Base-by-base conservation (phyloP, 768 basidiomycete species). In the Russula olivacea region DNA sequence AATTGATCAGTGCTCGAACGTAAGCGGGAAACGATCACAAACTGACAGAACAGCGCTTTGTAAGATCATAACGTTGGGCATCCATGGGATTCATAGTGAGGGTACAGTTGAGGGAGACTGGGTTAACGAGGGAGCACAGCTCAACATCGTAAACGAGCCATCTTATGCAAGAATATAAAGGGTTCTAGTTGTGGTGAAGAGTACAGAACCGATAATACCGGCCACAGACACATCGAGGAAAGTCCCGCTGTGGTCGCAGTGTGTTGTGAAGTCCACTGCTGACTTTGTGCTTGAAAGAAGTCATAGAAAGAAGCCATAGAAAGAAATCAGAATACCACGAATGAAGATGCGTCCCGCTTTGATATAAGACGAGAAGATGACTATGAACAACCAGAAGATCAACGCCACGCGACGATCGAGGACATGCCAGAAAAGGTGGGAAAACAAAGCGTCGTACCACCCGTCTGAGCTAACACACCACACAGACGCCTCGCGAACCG, bases 351-450 rank as follows among this genome's bases (percentile, higher is more conserved):
- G 52, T 54, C 52, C 52, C 28, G 25, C 38, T 32, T 8, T 59
- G 58, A 63, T 63, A 63, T 63, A 63, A 63, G 57, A 52, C 58
- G 52, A 63, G 52, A 54, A 59, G 62, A 30, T 40, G 12, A n/a
- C 21, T 45, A 43, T 19, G 62, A 54, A 49, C 21, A 49, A 23
- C 52, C 40, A 54, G 58, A 53, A 59, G 62, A 63, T 59, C 62
- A 63, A 54, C 61, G 51, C 32, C 51, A 58, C 51, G 51, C 62
- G 62, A 63, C 43, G 62, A 63, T 63, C 62, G 45, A 63, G 52
- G 3, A 12, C 36, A 58, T 58, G 43, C 57, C 56, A 12, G 52
- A 63, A 53, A 40, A 58, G 57, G 57, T 58, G 61, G 34, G 56
- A 21, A 23, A 58, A 52, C 25, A 45, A 58, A 17, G 61, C 28